Conservation (phyloP, 768 basidiomycete species). For the Coprinopsis strossmayeri region DNA sequence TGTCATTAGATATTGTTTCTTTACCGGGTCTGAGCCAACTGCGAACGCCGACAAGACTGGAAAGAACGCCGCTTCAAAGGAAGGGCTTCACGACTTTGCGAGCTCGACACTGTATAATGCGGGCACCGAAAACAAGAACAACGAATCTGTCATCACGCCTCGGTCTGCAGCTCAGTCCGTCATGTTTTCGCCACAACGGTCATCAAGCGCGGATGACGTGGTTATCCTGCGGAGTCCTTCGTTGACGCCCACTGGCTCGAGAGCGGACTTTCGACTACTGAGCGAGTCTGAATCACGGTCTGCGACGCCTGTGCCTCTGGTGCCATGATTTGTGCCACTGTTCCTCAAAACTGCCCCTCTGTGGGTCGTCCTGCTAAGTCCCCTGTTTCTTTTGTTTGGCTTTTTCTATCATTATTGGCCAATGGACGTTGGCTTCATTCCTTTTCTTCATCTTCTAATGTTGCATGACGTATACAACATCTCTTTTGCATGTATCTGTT, state of each 20-base stretch:
- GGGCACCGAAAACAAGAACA: slow-evolving; percentile 19
- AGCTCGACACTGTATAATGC: background rate
- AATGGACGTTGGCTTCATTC: too few relatives aligned
- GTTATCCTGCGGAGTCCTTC: slow-evolving; percentile 16
- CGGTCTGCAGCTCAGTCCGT: background rate
- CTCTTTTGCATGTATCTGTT: background rate
- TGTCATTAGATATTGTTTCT: slow-evolving; percentile 67
- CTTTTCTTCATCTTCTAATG: background rate
- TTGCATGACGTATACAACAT: background rate
- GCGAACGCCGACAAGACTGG: slow-evolving; percentile 35
- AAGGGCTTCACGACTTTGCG: slow-evolving; percentile 10
- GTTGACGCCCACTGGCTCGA: slow-evolving; percentile 20
- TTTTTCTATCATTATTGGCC: too few relatives aligned
- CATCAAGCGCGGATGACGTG: slow-evolving; percentile 14
- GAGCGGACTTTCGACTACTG: slow-evolving; percentile 10
- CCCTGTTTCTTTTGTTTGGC: background rate
- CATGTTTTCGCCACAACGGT: background rate
- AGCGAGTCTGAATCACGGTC: slow-evolving; percentile 5
- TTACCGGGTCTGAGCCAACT: slow-evolving; percentile 56
- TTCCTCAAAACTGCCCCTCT: background rate
- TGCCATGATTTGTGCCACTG: background rate
- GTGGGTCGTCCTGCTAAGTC: background rate
- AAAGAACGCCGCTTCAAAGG: slow-evolving; percentile 23
- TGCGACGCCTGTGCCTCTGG: slow-evolving; percentile 3
- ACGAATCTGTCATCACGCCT: slow-evolving; percentile 11